phyloP scores from a whole-genome alignment of 1,284 basidiomycete genomes.

The Entoloma clypeatum region DNA sequence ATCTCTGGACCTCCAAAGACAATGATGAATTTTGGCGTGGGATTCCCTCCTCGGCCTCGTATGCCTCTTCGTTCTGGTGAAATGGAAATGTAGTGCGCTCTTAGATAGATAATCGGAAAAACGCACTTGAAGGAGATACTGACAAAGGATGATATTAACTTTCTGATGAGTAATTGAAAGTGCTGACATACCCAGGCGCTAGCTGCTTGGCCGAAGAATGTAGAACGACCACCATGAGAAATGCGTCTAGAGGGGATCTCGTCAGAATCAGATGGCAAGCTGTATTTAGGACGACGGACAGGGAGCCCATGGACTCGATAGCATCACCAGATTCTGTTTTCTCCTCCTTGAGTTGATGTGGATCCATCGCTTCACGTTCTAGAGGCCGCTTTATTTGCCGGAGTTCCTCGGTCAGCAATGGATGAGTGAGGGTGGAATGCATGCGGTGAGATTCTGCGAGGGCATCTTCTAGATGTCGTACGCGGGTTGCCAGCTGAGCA shows the following conservation, averaged over 20 bases:
- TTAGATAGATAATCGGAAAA: constrained; percentile 5
- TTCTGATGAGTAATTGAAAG: neutral
- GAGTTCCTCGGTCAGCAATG: constrained; percentile 55
- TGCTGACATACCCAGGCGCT: constrained; percentile 57
- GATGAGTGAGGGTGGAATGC: constrained; percentile 47
- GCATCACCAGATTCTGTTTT: constrained; percentile 45
- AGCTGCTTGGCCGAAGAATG: constrained; percentile 61
- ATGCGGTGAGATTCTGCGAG: constrained; percentile 47
- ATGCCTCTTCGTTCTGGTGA: constrained; percentile 52
- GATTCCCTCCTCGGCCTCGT: constrained; percentile 47
- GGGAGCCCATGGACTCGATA: constrained; percentile 60
- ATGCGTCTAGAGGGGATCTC: constrained; percentile 43
- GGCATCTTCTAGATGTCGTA: constrained; percentile 62
- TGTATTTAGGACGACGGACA: constrained; percentile 39
- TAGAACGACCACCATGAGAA: constrained; percentile 54
- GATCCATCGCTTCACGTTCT: constrained; percentile 49
- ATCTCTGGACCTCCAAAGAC: constrained; percentile 53
- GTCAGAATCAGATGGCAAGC: constrained; percentile 8
- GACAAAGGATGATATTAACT: constrained; percentile 7
- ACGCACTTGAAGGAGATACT: constrained; percentile 47
- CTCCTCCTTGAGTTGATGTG: constrained; percentile 38
- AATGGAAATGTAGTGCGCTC: constrained; percentile 6
- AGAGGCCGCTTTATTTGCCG: constrained; percentile 61
- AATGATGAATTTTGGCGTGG: constrained; percentile 36
- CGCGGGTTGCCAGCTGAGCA: constrained; percentile 50